These are phyloP conservation scores for Pseudophaeomoniella oleicola DNA, from an alignment of 2,329 filamentous ascomycete species.

Conservation along the genomic window DNA sequence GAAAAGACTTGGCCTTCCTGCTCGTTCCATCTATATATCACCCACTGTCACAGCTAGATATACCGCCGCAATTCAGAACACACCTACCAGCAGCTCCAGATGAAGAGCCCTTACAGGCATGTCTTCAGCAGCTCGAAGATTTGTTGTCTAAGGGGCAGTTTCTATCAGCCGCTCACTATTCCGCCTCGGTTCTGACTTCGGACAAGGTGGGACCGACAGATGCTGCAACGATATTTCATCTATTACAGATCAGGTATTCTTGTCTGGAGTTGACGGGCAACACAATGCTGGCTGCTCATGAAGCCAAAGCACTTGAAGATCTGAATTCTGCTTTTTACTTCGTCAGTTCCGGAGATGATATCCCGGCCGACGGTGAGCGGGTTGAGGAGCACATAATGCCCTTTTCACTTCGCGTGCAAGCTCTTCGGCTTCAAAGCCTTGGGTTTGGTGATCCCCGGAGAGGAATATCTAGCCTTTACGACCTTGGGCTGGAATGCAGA, in stretches of 20 bases:
- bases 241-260: constrained; percentile 69
- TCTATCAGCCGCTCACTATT: constrained; percentile 52
- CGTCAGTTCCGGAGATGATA: constrained; percentile 14
- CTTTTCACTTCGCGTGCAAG: constrained; percentile 73
- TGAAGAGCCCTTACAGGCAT: constrained; percentile 35
- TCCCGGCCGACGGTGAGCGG: constrained; percentile 40
- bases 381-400: constrained; percentile 59
- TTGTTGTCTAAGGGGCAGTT: constrained; percentile 65
- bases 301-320: constrained; percentile 49
- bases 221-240: constrained; percentile 51
- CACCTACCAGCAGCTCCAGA: constrained; percentile 47
- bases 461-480: constrained; percentile 81
- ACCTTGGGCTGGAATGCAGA: constrained; percentile 67
- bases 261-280: constrained; percentile 70
- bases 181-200: constrained; percentile 26
- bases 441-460: constrained; percentile 73
- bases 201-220: constrained; percentile 32
- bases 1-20: constrained; percentile 66
- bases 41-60: constrained; percentile 49
- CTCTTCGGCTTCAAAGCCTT: constrained; percentile 70
- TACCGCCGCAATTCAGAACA: constrained; percentile 53
- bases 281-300: constrained; percentile 50
- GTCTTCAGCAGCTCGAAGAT: constrained; percentile 36
- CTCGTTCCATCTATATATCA: constrained; percentile 73
- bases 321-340: constrained; percentile 41